Evolutionary conservation across 495 filamentous ascomycete species (phyloP).

Genomic region (Cetradonia linearis): DNA sequence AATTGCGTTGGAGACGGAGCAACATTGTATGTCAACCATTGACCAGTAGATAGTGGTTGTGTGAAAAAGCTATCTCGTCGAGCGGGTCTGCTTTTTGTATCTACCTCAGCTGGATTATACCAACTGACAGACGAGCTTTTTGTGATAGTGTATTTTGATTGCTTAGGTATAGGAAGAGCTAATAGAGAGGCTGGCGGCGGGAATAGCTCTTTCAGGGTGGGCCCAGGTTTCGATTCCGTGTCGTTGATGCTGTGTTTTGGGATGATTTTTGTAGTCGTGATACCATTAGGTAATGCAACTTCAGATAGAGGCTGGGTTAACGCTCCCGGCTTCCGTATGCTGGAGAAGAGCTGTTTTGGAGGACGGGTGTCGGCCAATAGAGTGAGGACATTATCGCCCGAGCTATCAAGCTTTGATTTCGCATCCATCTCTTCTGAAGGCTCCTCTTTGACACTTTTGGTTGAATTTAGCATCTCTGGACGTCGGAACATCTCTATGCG

Average conservation of each 20-base stretch:
- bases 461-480: slow-evolving; percentile 14
- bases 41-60: slow-evolving; percentile 47
- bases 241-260: slow-evolving; percentile 41
- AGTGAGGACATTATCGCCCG: slow-evolving; percentile 49
- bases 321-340: slow-evolving; percentile 52
- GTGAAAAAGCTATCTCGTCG: slow-evolving; percentile 47
- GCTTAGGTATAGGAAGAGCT: slow-evolving; percentile 61
- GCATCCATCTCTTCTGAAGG: background rate
- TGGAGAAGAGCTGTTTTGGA: slow-evolving; percentile 73
- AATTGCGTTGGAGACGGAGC: slow-evolving; percentile 28
- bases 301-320: slow-evolving; percentile 45
- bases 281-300: slow-evolving; percentile 58
- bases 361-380: slow-evolving; percentile 60
- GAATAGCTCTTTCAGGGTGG: slow-evolving; percentile 74
- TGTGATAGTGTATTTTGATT: slow-evolving; percentile 49
- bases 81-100: slow-evolving; percentile 23
- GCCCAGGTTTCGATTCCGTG: slow-evolving; percentile 36
- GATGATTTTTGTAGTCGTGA: slow-evolving; percentile 57
- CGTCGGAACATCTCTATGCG: slow-evolving; percentile 33
- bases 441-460: slow-evolving; percentile 16
- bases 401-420: slow-evolving; percentile 7
- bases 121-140: slow-evolving; percentile 52
- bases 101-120: slow-evolving; percentile 40
- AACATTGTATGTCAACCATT: slow-evolving; percentile 57
- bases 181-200: slow-evolving; percentile 56